Evolutionary conservation across 257 asterid genomes (phyloP).

Genomic region (Leonotis leonurus): DNA sequence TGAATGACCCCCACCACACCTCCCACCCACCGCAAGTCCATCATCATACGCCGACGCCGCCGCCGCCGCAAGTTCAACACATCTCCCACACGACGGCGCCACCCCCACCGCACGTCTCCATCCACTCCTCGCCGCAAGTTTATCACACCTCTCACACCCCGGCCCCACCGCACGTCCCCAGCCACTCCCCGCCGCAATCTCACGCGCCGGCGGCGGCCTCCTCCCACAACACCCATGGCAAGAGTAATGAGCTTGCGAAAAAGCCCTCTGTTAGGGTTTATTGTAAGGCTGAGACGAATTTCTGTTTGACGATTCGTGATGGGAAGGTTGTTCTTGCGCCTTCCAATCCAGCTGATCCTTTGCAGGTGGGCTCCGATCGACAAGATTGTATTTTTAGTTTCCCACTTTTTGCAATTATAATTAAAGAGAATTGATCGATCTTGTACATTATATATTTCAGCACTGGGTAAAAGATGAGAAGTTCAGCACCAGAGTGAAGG

Average conservation of each 20-base stretch:
- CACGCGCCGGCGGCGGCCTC: no score
- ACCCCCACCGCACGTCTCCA: no score
- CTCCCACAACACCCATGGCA: constrained; percentile 13
- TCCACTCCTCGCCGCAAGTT: constrained; percentile 5
- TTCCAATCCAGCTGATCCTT: constrained; percentile 57
- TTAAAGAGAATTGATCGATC: no score
- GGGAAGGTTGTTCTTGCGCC: constrained; percentile 66
- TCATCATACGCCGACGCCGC: neutral
- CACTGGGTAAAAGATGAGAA: constrained; percentile 71
- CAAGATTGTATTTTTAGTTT: no score
- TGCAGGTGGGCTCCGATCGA: constrained; percentile 46
- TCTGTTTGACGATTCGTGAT: constrained; percentile 60
- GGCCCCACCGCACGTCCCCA: constrained; percentile 11
- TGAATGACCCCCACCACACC: neutral
- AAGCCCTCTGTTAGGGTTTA: constrained; percentile 64
- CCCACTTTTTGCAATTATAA: no score
- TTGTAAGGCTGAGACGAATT: constrained; percentile 55
- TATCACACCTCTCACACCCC: constrained; percentile 5
- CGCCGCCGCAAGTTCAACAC: constrained; percentile 2
- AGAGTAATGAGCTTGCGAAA: constrained; percentile 21
- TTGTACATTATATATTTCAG: constrained; percentile 26
- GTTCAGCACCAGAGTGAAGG: constrained; percentile 60
- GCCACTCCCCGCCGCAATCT: constrained; percentile 14
- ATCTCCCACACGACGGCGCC: constrained; percentile 2
- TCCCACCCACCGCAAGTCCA: no score